Base-by-base conservation (phyloP, 164 flowering plant species). In the Kalanchoe fedtschenkoi region DNA sequence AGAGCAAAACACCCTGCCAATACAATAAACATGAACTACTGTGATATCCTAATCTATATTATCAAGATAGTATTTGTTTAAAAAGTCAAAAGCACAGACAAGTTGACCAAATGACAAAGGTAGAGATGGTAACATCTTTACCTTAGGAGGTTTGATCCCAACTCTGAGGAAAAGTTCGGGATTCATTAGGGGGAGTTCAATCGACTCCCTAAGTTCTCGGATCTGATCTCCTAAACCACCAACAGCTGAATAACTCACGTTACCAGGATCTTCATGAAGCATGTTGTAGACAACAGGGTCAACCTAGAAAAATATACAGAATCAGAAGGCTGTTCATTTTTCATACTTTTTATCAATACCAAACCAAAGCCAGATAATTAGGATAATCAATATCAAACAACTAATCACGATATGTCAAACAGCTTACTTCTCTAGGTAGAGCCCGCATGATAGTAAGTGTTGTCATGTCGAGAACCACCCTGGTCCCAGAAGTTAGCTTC, bases 201-300 rank as follows among this genome's bases (percentile, higher is more conserved):
- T 90, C 42, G 95, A 93, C 74, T 93, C 99, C 70, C 95, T 84
- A 3, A 90, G 76, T 66, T 78, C 81, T 60, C 81, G 34, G 13
- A 78, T 78, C 69, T 93, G 99, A 80, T 90, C 97, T 32, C 89
- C 82, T 53, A 93, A 72, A 11, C 99, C 97, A 62, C 99, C 99
- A 17, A 93, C 95, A 38, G 95, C 99, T 39, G 96, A 93, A 70
- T 93, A 93, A 77, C 95, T 90, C 61, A 93, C 75, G 75, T 90
- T 90, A 34, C 96, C 96, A 66, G 96, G 99, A 75, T 93, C 99
- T 78, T 93, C 97, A 70, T 93, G 97, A 66, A 90, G 81, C 99
- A 93, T 93, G 71, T 80, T 90, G 62, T 93, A 88, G 9, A 90
- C 96, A 75, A 90, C 89, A 11, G 97, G 97, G 76, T 93, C 93